Conservation (phyloP, 176 grass and related monocot species). For the Cenchrus americanus region DNA sequence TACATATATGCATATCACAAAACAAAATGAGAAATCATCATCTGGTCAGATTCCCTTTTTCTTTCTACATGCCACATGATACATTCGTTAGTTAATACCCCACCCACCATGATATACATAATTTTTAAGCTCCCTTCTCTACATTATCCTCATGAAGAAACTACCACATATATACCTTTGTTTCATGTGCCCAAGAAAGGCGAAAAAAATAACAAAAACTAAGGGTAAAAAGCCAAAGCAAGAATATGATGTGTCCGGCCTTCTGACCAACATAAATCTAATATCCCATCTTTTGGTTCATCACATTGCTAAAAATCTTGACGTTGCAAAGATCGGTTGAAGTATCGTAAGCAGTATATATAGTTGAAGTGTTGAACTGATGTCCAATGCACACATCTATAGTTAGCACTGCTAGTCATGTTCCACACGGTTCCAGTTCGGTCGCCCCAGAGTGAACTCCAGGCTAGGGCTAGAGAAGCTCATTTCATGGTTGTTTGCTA, state of each 20-base stretch:
- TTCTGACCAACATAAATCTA: background rate
- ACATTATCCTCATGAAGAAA: background rate
- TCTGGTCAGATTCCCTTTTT: constrained; percentile 42
- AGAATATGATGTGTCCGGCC: background rate
- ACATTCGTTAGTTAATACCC: constrained; percentile 39
- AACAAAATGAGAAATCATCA: constrained; percentile 10
- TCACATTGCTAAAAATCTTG: constrained; percentile 19
- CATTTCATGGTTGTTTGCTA: constrained; percentile 44
- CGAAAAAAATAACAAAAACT: background rate
- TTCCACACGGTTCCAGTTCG: constrained; percentile 42
- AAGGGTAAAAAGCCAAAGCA: background rate
- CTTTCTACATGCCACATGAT: constrained; percentile 57
- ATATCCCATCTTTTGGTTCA: constrained; percentile 14
- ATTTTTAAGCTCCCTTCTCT: constrained; percentile 36
- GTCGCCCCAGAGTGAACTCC: constrained; percentile 77
- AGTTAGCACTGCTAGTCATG: constrained; percentile 50
- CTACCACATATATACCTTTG: background rate
- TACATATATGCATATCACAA: background rate
- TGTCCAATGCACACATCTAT: background rate
- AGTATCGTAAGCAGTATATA: constrained; percentile 31
- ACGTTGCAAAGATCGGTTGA: background rate
- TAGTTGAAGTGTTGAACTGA: constrained; percentile 20
- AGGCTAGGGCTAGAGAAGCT: constrained; percentile 62
- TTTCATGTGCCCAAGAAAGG: constrained; percentile 10
- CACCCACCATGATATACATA: constrained; percentile 30